Percentiles rank a stretch among this genome's conserved stretches.
Conservation (phyloP, 352 stramenopile species). For the Globisporangium megalacanthum region DNA sequence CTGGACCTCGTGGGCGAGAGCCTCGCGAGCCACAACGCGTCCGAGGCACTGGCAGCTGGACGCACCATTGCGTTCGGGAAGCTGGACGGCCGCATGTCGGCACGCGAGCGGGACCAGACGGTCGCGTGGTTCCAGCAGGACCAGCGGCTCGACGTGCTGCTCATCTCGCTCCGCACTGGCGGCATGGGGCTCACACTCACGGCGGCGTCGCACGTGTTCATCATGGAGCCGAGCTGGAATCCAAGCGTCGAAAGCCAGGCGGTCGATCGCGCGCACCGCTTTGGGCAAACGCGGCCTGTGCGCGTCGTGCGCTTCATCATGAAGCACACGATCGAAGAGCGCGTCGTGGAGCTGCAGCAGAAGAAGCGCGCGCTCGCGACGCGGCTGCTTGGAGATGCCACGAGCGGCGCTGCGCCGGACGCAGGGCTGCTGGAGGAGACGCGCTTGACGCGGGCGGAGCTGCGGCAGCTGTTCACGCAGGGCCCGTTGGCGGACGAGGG, state of each 20-base stretch:
- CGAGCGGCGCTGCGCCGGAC: conserved; percentile 7
- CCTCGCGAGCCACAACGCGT: conserved; percentile 28
- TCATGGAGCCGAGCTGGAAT: conserved; percentile 93
- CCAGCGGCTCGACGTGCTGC: conserved; percentile 64
- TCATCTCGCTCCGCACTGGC: conserved; percentile 86
- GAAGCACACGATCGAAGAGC: conserved; percentile 87
- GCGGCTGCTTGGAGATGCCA: conserved; percentile 57
- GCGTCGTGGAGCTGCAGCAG: conserved; percentile 83
- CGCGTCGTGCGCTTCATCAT: conserved; percentile 81
- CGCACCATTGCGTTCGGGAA: conserved; percentile 36
- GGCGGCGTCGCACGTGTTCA: conserved; percentile 88
- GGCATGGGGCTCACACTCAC: conserved; percentile 92
- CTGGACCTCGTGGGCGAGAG: conserved; percentile 69
- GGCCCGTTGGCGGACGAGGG: not conserved
- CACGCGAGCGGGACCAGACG: conserved; percentile 55
- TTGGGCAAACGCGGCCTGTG: conserved; percentile 70
- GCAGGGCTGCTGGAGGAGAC: conserved; percentile 16
- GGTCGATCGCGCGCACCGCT: conserved; percentile 86
- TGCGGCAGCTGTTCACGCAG: conserved; percentile 43
- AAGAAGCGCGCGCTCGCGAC: conserved; percentile 83
- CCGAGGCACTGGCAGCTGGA: not conserved
- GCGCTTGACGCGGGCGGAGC: conserved; percentile 35
- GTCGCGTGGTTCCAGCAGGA: conserved; percentile 58
- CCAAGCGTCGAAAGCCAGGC: conserved; percentile 89
- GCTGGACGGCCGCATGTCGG: conserved; percentile 55